Percentiles rank a stretch among this genome's conserved stretches.
Evolutionary conservation across 129 eudicot genomes (phyloP).

Genomic region (Flaveria brownii): DNA sequence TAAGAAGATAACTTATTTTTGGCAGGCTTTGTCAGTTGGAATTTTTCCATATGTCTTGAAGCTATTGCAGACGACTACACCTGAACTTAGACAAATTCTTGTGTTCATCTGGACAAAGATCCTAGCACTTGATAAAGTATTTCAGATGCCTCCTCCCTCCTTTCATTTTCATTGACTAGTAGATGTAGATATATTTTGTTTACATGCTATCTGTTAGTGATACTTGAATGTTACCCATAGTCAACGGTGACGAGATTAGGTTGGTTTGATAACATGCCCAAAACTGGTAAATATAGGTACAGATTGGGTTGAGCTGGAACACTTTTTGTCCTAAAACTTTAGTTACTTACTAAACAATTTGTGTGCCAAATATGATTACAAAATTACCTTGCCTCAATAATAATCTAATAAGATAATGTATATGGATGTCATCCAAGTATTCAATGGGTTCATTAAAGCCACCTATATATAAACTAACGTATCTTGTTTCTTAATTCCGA

Average conservation of each 20-base stretch:
- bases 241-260: neutral
- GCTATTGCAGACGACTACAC: conserved; percentile 90
- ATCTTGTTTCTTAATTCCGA: neutral
- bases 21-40: conserved; percentile 96
- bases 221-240: neutral
- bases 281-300: neutral
- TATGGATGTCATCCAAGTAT: neutral
- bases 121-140: conserved; percentile 95
- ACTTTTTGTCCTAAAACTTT: neutral
- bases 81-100: conserved; percentile 92
- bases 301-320: neutral
- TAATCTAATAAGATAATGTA: neutral
- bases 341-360: neutral
- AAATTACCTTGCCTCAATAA: neutral
- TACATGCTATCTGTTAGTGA: neutral
- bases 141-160: neutral
- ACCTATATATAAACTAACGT: neutral
- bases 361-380: neutral
- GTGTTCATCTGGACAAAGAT: conserved; percentile 98
- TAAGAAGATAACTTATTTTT: conserved; percentile 21
- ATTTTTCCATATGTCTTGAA: conserved; percentile 92
- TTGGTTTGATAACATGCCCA: neutral
- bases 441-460: neutral
- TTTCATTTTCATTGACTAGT: neutral
- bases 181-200: neutral